Evolutionary conservation across 352 stramenopile genomes (phyloP).

Genomic region (Pythium brachiatum): DNA sequence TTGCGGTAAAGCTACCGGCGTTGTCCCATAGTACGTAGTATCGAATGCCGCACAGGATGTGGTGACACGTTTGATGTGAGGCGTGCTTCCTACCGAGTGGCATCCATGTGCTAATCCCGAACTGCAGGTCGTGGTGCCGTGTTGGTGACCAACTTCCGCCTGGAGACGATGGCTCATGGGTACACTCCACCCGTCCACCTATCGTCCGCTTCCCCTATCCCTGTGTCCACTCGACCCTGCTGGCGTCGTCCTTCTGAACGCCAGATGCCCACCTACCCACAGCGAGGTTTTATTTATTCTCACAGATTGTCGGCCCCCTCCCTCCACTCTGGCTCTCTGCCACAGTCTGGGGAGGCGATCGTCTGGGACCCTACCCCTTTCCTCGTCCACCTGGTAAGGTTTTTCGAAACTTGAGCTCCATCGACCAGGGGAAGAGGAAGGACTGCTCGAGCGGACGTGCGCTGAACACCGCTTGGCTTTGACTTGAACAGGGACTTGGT

Average conservation of each 20-base stretch:
- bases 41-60: too few relatives aligned
- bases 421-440: neutral
- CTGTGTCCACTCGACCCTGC: neutral
- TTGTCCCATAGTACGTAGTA: too few relatives aligned
- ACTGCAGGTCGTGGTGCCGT: neutral
- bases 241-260: neutral
- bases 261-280: constrained; percentile 5
- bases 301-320: constrained; percentile 4
- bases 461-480: constrained; percentile 9
- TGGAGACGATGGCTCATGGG: constrained; percentile 6
- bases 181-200: constrained; percentile 1
- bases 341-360: too few relatives aligned
- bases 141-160: neutral
- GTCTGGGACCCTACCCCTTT: constrained; percentile 13
- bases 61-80: neutral
- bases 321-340: constrained; percentile 20
- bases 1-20: too few relatives aligned
- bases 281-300: constrained; percentile 13
- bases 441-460: constrained; percentile 8
- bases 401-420: constrained; percentile 4
- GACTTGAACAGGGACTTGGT: neutral
- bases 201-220: constrained; percentile 15
- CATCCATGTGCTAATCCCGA: constrained; percentile 5
- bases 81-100: neutral
- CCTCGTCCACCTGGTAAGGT: constrained; percentile 11